These are phyloP conservation scores for Saxispiralis lemnorum DNA, from an alignment of 495 filamentous ascomycete genomes.

Conservation along the genomic window DNA sequence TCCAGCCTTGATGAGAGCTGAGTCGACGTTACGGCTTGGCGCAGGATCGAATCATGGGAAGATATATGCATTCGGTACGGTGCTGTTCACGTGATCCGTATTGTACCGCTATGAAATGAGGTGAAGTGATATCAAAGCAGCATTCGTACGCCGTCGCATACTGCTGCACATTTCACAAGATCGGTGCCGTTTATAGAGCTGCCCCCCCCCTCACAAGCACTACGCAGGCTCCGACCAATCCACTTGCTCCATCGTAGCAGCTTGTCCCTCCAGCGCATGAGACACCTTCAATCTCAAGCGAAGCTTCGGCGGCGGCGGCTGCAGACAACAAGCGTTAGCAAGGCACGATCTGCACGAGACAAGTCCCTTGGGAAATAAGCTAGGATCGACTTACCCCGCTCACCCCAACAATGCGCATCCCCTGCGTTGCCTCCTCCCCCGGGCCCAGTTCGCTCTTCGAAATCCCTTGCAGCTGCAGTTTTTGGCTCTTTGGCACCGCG, in stretches of 20 bases:
- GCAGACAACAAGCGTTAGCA: slow-evolving; percentile 10
- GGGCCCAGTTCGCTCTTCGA: slow-evolving; percentile 56
- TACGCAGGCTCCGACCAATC: slow-evolving; percentile 76
- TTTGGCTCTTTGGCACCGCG: slow-evolving; percentile 89
- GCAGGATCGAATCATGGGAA: no score
- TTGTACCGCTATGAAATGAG: no score
- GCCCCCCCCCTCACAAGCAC: background rate
- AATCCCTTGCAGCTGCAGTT: slow-evolving; percentile 73
- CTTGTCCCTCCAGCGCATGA: slow-evolving; percentile 51
- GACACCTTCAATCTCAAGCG: slow-evolving; percentile 72
- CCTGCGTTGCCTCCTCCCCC: slow-evolving; percentile 69
- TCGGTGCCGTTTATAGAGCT: no score
- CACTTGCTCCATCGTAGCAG: slow-evolving; percentile 70
- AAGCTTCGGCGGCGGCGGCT: slow-evolving; percentile 51
- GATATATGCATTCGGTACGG: no score
- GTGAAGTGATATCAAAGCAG: no score
- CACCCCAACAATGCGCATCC: slow-evolving; percentile 65
- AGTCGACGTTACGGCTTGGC: no score
- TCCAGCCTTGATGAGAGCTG: no score
- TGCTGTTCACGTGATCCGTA: no score
- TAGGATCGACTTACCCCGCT: slow-evolving; percentile 55
- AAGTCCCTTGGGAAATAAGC: background rate
- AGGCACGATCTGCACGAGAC: background rate
- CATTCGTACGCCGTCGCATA: no score
- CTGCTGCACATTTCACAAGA: no score